These are phyloP conservation scores for Phascolomyces articulosus DNA, from an alignment of 371 early-diverging fungal genomes.

Conservation along the genomic window DNA sequence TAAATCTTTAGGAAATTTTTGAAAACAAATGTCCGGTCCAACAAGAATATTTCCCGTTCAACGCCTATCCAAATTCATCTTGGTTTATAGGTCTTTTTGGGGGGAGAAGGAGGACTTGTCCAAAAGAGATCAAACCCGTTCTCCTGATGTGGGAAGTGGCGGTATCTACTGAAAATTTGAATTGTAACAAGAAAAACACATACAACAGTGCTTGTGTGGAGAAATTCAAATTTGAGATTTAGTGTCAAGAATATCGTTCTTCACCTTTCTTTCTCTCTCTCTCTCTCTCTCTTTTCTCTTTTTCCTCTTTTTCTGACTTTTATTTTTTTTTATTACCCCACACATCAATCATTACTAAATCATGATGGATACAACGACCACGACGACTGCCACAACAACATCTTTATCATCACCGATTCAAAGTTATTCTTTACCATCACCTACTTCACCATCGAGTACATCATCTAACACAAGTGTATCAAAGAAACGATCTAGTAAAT, in stretches of 20 bases:
- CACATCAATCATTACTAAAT: background rate
- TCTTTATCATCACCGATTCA: background rate
- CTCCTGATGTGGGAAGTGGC: slow-evolving; percentile 2
- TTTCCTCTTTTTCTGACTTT: background rate
- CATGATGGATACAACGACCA: background rate
- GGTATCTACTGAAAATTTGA: background rate
- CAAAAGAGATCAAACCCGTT: background rate
- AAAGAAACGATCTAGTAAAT: slow-evolving; percentile 23
- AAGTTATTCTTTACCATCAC: slow-evolving; percentile 12
- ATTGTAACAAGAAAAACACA: background rate
- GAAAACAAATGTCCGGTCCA: background rate
- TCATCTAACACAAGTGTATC: background rate
- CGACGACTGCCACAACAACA: no score
- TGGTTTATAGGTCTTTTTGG: background rate
- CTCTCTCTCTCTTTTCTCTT: background rate
- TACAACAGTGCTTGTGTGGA: background rate
- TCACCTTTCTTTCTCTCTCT: background rate
- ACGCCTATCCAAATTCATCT: no score
- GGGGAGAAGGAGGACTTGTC: background rate
- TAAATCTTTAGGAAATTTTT: background rate
- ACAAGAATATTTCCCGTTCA: background rate
- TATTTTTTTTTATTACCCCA: background rate
- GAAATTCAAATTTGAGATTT: background rate
- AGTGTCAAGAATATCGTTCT: background rate
- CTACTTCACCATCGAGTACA: slow-evolving; percentile 11